These are phyloP conservation scores for Aeschynomene evenia DNA, from an alignment of 306 rosid species.

Conservation along the genomic window DNA sequence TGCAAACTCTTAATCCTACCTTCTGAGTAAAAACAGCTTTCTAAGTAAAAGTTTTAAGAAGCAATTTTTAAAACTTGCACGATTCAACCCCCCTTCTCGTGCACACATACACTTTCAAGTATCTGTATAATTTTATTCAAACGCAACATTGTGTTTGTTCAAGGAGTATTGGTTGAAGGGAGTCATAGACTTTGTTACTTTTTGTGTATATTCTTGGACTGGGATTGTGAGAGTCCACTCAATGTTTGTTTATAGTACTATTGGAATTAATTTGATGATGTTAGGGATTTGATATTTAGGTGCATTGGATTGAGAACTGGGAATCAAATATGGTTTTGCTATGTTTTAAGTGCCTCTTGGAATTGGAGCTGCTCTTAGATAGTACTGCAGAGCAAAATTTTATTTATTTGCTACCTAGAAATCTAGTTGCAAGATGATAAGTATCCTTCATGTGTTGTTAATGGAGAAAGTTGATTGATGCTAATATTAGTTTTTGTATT, in stretches of 20 bases:
- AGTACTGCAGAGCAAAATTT: background rate
- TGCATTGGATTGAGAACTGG: too few relatives aligned
- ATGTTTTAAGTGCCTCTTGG: background rate
- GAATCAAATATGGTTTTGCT: background rate
- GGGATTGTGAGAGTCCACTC: background rate
- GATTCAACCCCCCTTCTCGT: too few relatives aligned
- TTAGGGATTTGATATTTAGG: background rate
- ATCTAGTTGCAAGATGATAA: background rate
- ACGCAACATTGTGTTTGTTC: background rate
- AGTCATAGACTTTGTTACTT: background rate
- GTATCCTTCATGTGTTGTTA: background rate
- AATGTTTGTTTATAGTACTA: background rate
- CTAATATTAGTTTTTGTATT: background rate
- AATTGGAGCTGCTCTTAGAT: background rate
- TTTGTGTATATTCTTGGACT: background rate
- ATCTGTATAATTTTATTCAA: background rate
- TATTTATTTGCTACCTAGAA: background rate
- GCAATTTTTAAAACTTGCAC: too few relatives aligned
- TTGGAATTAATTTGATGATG: background rate
- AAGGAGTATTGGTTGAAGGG: background rate
- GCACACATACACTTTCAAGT: too few relatives aligned
- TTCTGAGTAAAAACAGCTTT: too few relatives aligned
- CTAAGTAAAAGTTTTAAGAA: too few relatives aligned
- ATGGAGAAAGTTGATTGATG: background rate
- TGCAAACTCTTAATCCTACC: too few relatives aligned